Evolutionary conservation across 192 early-diverging fungal genomes (phyloP).

Genomic region (Gorgonomyces haynaldii): DNA sequence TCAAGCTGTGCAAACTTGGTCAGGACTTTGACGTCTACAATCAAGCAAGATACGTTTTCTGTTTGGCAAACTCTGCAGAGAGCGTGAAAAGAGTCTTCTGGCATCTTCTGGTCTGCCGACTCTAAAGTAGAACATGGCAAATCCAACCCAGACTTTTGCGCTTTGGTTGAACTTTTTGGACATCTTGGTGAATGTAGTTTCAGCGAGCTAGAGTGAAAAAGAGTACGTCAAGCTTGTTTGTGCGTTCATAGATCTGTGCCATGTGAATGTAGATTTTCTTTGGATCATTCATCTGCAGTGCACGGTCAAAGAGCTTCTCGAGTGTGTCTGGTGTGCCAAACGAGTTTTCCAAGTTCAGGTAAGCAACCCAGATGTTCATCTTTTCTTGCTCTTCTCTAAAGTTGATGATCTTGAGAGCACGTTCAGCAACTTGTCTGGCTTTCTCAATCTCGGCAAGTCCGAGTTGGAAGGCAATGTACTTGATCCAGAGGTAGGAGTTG

Average conservation of each 20-base stretch:
- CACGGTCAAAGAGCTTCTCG: slow-evolving; percentile 73
- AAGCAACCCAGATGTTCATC: slow-evolving; percentile 95
- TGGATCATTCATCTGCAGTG: slow-evolving; percentile 73
- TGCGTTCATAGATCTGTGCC: slow-evolving; percentile 80
- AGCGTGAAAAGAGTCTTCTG: slow-evolving; percentile 67
- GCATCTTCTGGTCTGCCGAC: slow-evolving; percentile 61
- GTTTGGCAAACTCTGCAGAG: slow-evolving; percentile 77
- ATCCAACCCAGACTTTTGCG: slow-evolving; percentile 83
- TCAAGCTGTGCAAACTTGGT: slow-evolving; percentile 94
- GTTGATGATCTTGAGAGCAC: slow-evolving; percentile 83
- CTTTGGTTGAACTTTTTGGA: slow-evolving; percentile 76
- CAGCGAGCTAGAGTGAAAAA: slow-evolving; percentile 31
- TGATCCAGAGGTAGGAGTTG: slow-evolving; percentile 96
- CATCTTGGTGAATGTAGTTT: slow-evolving; percentile 61
- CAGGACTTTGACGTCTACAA: slow-evolving; percentile 72
- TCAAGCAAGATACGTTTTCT: slow-evolving; percentile 63
- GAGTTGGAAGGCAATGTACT: slow-evolving; percentile 99
- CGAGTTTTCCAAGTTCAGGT: slow-evolving; percentile 89
- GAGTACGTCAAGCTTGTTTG: slow-evolving; percentile 57
- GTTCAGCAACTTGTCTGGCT: slow-evolving; percentile 85
- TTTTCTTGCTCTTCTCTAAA: slow-evolving; percentile 91
- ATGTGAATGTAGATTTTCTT: slow-evolving; percentile 82
- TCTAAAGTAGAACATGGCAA: slow-evolving; percentile 71
- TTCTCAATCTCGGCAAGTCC: slow-evolving; percentile 85
- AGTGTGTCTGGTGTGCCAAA: slow-evolving; percentile 79